Conservation (phyloP, 169 alveolate genomes). For the Miamiensis avidus region DNA sequence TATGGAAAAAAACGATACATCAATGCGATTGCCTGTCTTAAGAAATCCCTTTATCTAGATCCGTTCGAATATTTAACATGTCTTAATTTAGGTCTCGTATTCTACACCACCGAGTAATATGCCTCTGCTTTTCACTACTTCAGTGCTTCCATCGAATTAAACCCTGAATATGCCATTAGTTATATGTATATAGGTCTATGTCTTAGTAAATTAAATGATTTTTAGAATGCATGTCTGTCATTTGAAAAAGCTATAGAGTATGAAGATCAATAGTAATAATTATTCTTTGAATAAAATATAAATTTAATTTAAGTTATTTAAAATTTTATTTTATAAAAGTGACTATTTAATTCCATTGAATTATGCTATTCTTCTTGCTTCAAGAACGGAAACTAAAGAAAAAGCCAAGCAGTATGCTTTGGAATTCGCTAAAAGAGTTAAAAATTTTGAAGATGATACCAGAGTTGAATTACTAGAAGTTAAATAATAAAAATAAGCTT, state of each 20-base stretch:
- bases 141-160: constrained; percentile 85
- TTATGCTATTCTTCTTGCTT: constrained; percentile 78
- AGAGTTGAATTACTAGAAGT: constrained; percentile 19
- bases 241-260: constrained; percentile 80
- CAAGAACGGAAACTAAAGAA: constrained; percentile 77
- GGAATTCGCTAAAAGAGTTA: constrained; percentile 51
- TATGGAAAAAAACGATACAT: constrained; percentile 86
- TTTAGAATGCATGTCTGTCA: constrained; percentile 82
- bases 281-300: neutral
- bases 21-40: constrained; percentile 88
- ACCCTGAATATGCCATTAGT: constrained; percentile 80
- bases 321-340: constrained; percentile 32
- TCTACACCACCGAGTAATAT: constrained; percentile 78
- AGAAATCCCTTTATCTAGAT: constrained; percentile 86
- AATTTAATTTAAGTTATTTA: neutral
- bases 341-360: constrained; percentile 80
- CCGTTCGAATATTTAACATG: constrained; percentile 91
- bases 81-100: constrained; percentile 88
- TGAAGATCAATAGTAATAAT: constrained; percentile 26
- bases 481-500: too few species aligned
- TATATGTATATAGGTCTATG: constrained; percentile 86
- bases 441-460: constrained; percentile 57
- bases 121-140: constrained; percentile 90
- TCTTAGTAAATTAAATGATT: constrained; percentile 83
- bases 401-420: constrained; percentile 44